Evolutionary conservation across 805 yeast species (phyloP), one percentile per base, ranked within the genome.

Genomic region (Novakomyces olei): DNA sequence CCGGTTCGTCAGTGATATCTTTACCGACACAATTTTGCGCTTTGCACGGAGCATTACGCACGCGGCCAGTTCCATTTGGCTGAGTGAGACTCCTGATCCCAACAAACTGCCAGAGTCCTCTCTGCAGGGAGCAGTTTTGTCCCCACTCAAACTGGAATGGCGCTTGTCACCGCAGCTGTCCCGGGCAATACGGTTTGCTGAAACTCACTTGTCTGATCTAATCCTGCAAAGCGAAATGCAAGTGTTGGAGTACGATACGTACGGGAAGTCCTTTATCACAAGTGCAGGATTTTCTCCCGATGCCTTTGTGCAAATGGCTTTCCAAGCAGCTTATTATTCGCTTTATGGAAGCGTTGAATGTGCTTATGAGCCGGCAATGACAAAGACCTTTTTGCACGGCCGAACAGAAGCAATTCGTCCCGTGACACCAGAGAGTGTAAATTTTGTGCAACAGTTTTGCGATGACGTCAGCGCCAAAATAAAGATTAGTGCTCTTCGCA

Each of bases 341-440:
- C 61, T 81, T 25, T 81, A 81, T 48, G 94, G 95, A 31, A 77
- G 76, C 47, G 85, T 80, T 26, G 95, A 80, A 51, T 77, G 91
- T 41, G 79, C 92, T 4, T 81, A 81, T 50, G 95, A 81, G 54
- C 95, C 95, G 2, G 93, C 93, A 5, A 81, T 81, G 95, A 83
- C 94, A 3, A 81, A 81, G 51, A 60, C 59, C 37, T 81, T 72
- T 49, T 63, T 73, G 40, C 92, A 81, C 48, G 95, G 94, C 7
- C 65, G 95, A 50, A 81, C 95, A 1, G 95, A 81, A 52, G 92
- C 93, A 3, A 70, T 81, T 35, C 62, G 94, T 45, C 66, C 92
- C 0, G 94, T 81, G 4, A 70, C 85, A 5, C 60, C 67, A 43
- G 79, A 79, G 47, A 73, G 88, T 1, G 76, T 76, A 46, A 60